Evolutionary conservation across 1,139 yeast species (phyloP).

Genomic region (Scheffersomyces parashehatae): DNA sequence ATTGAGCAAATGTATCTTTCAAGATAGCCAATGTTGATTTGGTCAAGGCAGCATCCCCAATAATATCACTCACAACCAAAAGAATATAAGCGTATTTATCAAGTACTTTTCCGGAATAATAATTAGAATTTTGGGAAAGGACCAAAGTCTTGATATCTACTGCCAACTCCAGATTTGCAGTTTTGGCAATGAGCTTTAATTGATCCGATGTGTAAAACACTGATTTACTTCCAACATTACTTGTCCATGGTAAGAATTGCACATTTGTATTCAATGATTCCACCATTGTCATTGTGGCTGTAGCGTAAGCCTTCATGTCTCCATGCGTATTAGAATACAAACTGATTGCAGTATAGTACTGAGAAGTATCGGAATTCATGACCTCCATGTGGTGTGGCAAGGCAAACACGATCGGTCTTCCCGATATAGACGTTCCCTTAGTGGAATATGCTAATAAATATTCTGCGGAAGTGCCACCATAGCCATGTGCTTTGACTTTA

Average conservation of each 20-base stretch:
- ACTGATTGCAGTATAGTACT: constrained; percentile 45
- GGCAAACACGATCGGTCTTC: constrained; percentile 57
- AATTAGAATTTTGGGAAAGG: constrained; percentile 51
- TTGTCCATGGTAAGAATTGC: constrained; percentile 63
- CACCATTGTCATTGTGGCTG: constrained; percentile 48
- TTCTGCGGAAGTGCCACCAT: constrained; percentile 34
- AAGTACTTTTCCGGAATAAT: constrained; percentile 68
- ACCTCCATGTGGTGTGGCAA: constrained; percentile 68
- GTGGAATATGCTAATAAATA: constrained; percentile 54
- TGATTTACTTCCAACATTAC: constrained; percentile 6
- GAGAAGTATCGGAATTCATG: constrained; percentile 34
- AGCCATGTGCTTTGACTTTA: constrained; percentile 22
- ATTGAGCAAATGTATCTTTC: constrained; percentile 54
- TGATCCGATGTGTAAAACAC: constrained; percentile 52
- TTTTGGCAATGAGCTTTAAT: constrained; percentile 49
- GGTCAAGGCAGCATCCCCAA: constrained; percentile 54
- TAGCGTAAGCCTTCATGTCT: constrained; percentile 54
- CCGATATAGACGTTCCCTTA: constrained; percentile 52
- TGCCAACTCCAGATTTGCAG: constrained; percentile 58
- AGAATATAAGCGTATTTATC: constrained; percentile 76
- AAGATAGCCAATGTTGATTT: constrained; percentile 46
- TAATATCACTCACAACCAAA: constrained; percentile 60
- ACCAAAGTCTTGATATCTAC: constrained; percentile 58
- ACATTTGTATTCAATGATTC: constrained; percentile 53
- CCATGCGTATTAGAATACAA: constrained; percentile 68